Conservation (phyloP, 2,329 filamentous ascomycete species). For the Hyphodiscus sp. region DNA sequence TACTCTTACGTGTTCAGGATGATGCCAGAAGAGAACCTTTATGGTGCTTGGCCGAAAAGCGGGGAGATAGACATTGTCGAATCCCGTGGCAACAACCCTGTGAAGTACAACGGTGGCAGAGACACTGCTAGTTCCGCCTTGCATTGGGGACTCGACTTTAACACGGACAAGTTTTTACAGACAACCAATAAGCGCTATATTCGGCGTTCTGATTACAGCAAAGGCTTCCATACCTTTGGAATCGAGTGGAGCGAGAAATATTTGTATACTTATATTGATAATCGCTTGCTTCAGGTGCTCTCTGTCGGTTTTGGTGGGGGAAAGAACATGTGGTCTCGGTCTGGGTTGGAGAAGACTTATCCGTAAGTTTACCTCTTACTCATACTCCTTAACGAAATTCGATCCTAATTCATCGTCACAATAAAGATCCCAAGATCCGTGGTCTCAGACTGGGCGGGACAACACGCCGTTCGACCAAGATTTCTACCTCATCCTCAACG, state of each 20-base stretch:
- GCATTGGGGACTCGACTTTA: slow-evolving; percentile 8
- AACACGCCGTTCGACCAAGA: slow-evolving; percentile 11
- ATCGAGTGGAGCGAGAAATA: slow-evolving; percentile 12
- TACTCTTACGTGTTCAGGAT: neutral
- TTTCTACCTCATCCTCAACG: slow-evolving; percentile 14
- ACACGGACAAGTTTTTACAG: slow-evolving; percentile 1
- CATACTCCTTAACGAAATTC: too few relatives aligned
- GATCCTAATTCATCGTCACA: slow-evolving; percentile 2
- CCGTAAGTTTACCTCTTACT: too few relatives aligned
- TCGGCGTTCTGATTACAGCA: slow-evolving; percentile 2
- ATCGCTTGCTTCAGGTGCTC: slow-evolving; percentile 4
- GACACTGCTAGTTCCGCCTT: slow-evolving; percentile 2
- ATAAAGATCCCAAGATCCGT: slow-evolving; percentile 1
- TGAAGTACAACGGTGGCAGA: slow-evolving; percentile 6
- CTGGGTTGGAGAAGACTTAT: too few relatives aligned
- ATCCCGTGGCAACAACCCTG: slow-evolving; percentile 9
- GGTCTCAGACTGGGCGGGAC: slow-evolving; percentile 6
- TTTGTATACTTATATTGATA: slow-evolving; percentile 10
- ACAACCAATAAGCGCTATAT: slow-evolving; percentile 4
- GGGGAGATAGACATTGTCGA: slow-evolving; percentile 12
- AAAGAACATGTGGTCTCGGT: too few relatives aligned
- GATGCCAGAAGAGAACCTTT: slow-evolving; percentile 5
- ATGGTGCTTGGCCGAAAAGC: slow-evolving; percentile 8
- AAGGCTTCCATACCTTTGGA: slow-evolving; percentile 6
- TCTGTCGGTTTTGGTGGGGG: too few relatives aligned